Evolutionary conservation across 306 rosid genomes (phyloP).

Genomic region (Quercus bicolor): DNA sequence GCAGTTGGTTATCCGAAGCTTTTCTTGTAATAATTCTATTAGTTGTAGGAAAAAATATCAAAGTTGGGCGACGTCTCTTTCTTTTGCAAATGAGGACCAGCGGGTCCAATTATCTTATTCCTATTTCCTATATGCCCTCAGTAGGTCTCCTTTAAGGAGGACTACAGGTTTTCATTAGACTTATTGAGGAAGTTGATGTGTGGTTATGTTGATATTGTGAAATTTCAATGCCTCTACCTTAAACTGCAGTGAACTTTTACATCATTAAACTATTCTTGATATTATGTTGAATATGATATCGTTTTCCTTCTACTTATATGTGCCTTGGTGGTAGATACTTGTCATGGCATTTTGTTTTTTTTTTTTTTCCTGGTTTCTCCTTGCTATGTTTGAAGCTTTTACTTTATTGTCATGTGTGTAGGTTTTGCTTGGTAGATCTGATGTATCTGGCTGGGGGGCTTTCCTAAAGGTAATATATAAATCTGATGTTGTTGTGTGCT

Average conservation of each 20-base stretch:
- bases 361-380: background rate
- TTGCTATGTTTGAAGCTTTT: background rate
- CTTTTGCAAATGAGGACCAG: background rate
- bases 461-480: slow-evolving; percentile 69
- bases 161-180: background rate
- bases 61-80: background rate
- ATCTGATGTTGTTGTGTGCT: slow-evolving; percentile 8
- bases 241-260: background rate
- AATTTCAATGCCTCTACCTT: background rate
- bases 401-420: slow-evolving; percentile 27
- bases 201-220: background rate
- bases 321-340: background rate
- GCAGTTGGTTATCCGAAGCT: background rate
- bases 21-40: background rate
- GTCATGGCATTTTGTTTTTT: background rate
- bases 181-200: background rate
- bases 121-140: background rate
- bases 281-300: background rate
- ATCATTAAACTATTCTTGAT: background rate
- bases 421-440: slow-evolving; percentile 98
- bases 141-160: background rate
- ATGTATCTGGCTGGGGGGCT: slow-evolving; percentile 99
- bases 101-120: background rate
- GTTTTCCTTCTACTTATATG: background rate
- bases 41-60: background rate